A percentile compares a stretch with the other conserved stretches of the same genome.
phyloP scores from a whole-genome alignment of 495 filamentous ascomycete genomes.

The Chlorociboria aeruginascens region DNA sequence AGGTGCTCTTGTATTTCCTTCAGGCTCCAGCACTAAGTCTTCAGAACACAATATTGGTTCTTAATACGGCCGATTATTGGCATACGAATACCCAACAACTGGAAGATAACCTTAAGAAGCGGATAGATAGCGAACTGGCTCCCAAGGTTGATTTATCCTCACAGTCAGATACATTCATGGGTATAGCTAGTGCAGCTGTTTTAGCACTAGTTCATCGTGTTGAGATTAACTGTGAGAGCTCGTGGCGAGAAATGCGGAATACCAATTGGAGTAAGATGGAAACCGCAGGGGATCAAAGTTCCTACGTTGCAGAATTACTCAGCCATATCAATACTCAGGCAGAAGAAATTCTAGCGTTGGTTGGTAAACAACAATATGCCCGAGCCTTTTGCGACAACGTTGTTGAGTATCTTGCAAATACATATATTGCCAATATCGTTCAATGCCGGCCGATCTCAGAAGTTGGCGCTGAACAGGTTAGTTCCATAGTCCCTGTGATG shows the following conservation, averaged over 20 bases:
- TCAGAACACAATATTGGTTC: conserved; percentile 67
- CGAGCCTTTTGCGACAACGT: conserved; percentile 90
- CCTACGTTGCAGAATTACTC: conserved; percentile 75
- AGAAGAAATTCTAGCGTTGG: conserved; percentile 58
- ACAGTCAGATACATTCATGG: conserved; percentile 91
- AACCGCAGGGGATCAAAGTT: conserved; percentile 87
- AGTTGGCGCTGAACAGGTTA: conserved; percentile 87
- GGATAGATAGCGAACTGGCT: conserved; percentile 68
- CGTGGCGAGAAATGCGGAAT: conserved; percentile 96
- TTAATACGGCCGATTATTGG: conserved; percentile 98
- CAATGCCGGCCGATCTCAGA: conserved; percentile 84
- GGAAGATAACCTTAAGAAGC: conserved; percentile 85
- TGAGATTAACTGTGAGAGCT: conserved; percentile 68
- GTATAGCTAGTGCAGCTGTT: conserved; percentile 81
- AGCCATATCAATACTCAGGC: conserved; percentile 54
- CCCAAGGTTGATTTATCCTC: conserved; percentile 75
- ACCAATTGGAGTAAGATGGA: conserved; percentile 94
- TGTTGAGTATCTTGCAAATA: conserved; percentile 68
- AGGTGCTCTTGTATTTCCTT: conserved; percentile 74
- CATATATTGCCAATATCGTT: conserved; percentile 75
- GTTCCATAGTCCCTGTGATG: neutral
- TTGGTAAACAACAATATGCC: conserved; percentile 91
- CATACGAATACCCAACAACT: conserved; percentile 84
- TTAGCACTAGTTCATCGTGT: conserved; percentile 73
- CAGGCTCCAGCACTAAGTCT: conserved; percentile 48